A percentile compares a stretch with the other conserved stretches of the same genome.
Conservation (phyloP, 106 monocot species). For the Gastrodia elata region DNA sequence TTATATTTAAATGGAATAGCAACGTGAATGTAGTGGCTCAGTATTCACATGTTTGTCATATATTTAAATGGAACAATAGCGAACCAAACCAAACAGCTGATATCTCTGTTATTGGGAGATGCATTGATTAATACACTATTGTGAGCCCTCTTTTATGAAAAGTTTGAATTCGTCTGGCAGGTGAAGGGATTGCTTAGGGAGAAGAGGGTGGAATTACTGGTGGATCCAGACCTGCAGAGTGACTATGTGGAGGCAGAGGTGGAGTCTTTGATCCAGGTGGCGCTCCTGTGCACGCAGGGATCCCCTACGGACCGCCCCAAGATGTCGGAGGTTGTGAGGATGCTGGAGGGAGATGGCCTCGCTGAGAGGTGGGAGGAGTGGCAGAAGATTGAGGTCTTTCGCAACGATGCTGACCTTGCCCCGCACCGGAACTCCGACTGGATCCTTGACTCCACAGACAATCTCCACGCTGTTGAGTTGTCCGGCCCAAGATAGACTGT, state of each 20-base stretch:
- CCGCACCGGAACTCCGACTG: conserved; percentile 31
- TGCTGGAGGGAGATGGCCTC: conserved; percentile 89
- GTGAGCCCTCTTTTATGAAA: too few relatives aligned
- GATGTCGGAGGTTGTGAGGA: conserved; percentile 87
- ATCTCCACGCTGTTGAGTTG: conserved; percentile 46
- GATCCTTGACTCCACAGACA: conserved; percentile 63
- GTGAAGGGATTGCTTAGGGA: conserved; percentile 78
- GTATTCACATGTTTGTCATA: too few relatives aligned
- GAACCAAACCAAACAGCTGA: too few relatives aligned
- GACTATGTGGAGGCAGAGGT: conserved; percentile 61
- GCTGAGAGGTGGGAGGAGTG: conserved; percentile 85
- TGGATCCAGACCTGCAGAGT: conserved; percentile 66
- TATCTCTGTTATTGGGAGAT: too few relatives aligned
- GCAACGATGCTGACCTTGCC: conserved; percentile 32
- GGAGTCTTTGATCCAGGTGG: conserved; percentile 77
- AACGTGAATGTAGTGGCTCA: too few relatives aligned
- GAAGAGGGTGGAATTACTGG: conserved; percentile 54
- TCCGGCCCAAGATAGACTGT: conserved; percentile 55
- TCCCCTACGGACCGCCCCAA: conserved; percentile 67
- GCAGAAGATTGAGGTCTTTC: conserved; percentile 64
- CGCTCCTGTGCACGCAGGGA: conserved; percentile 73
- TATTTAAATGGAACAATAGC: too few relatives aligned
- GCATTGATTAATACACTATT: too few relatives aligned
- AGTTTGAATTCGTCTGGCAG: conserved; percentile 18
- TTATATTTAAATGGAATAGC: too few relatives aligned